Evolutionary conservation across 371 early-diverging fungal genomes (phyloP).

Genomic region (Mucor indicus): DNA sequence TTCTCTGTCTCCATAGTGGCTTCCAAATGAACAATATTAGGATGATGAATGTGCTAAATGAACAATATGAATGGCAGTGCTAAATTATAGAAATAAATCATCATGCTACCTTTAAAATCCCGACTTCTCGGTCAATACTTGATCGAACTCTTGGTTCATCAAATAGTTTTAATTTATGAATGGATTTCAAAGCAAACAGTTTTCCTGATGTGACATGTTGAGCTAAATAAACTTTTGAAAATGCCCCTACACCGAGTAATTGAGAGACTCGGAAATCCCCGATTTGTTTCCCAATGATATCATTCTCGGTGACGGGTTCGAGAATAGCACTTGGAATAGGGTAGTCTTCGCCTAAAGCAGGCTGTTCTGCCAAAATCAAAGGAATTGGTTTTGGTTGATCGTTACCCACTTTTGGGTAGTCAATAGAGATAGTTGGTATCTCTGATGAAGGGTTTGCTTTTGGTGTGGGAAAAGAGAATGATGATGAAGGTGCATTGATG

Average conservation of each 20-base stretch:
- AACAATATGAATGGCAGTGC: not conserved
- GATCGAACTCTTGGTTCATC: slow-evolving; percentile 41
- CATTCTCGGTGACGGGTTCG: slow-evolving; percentile 11
- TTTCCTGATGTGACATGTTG: slow-evolving; percentile 10
- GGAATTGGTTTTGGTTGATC: too few relatives aligned
- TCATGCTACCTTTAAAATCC: slow-evolving; percentile 46
- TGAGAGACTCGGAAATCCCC: slow-evolving; percentile 32
- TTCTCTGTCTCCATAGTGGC: slow-evolving; percentile 70
- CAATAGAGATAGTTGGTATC: too few relatives aligned
- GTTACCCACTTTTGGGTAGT: too few relatives aligned
- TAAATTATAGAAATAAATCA: too few relatives aligned
- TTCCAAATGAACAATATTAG: slow-evolving; percentile 67
- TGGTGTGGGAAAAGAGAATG: too few relatives aligned
- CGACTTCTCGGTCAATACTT: slow-evolving; percentile 47
- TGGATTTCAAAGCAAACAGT: slow-evolving; percentile 40
- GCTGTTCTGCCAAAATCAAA: too few relatives aligned
- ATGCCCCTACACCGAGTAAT: slow-evolving; percentile 45
- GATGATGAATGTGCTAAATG: slow-evolving; percentile 55
- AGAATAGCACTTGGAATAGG: too few relatives aligned
- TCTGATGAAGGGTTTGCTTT: too few relatives aligned
- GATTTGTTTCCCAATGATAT: slow-evolving; percentile 33
- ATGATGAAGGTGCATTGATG: too few relatives aligned
- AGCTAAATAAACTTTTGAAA: slow-evolving; percentile 46
- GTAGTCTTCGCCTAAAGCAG: too few relatives aligned
- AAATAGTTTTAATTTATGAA: slow-evolving; percentile 36